Conservation (phyloP, 2,329 filamentous ascomycete species). For the Fusarium anthophilum region DNA sequence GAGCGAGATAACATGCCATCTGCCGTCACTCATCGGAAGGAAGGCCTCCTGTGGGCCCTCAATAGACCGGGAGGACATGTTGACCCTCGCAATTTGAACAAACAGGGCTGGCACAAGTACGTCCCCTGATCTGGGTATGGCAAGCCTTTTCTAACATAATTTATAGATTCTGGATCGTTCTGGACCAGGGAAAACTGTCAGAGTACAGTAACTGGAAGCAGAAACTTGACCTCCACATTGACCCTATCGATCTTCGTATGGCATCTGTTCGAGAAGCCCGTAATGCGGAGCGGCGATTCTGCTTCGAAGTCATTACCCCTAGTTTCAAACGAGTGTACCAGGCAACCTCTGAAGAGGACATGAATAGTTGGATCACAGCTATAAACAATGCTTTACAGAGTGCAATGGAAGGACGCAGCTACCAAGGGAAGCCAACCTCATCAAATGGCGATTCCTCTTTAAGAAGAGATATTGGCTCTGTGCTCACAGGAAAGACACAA, state of each 20-base stretch:
- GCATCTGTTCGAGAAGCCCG: constrained; percentile 95
- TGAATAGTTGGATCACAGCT: constrained; percentile 94
- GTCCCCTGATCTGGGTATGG: constrained; percentile 46
- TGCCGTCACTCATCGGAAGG: constrained; percentile 76
- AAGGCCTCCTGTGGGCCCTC: constrained; percentile 93
- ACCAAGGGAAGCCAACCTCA: constrained; percentile 60
- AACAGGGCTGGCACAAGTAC: constrained; percentile 98
- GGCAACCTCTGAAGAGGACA: constrained; percentile 96
- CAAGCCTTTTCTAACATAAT: constrained; percentile 23
- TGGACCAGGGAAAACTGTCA: constrained; percentile 95
- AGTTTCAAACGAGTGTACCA: constrained; percentile 97
- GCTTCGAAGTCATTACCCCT: constrained; percentile 98
- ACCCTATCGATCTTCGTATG: constrained; percentile 96
- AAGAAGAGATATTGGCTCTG: constrained; percentile 88
- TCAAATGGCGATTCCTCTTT: constrained; percentile 64
- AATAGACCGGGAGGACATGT: constrained; percentile 94
- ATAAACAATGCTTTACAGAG: constrained; percentile 98
- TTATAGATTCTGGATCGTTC: constrained; percentile 92
- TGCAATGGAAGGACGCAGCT: constrained; percentile 84
- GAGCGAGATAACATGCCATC: constrained; percentile 74
- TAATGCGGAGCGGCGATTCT: constrained; percentile 93
- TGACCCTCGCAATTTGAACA: constrained; percentile 93
- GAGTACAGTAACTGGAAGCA: constrained; percentile 99
- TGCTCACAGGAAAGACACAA: constrained; percentile 90
- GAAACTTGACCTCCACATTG: constrained; percentile 94